Evolutionary conservation across 306 rosid genomes (phyloP), one percentile per base, ranked within the genome.

Genomic region (Astragalus glycyphyllos): DNA sequence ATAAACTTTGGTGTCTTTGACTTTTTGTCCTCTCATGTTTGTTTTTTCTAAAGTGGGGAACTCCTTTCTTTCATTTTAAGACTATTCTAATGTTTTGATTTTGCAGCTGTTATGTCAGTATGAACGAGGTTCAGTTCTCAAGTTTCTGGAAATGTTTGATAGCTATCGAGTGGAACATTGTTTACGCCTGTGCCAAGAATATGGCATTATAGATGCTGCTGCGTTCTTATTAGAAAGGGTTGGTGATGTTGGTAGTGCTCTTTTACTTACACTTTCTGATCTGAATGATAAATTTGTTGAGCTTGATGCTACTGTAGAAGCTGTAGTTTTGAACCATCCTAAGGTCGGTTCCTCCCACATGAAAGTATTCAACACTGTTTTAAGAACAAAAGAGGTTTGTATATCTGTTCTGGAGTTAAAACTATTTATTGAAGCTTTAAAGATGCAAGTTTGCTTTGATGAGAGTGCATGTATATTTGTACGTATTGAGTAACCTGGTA

Each of bases 181-280:
- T 87, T 87, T 91, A 70, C 92, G 81, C 40, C 86, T 94, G 31
- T 94, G 99, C 77, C 96, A 91, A 78, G 84, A 89, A 71, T 87
- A 94, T 77, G 92, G 84, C 71, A 88, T 94, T 65, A 41, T 83
- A 49, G 97, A 94, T 83, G 99, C 99, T 80, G 88, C 99, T 15
- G 88, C 99, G 9, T 94, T 84, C 83, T 87, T 94, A 75, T 78
- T 91, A 76, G 96, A 94, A 85, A 87, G 97, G 83, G 97, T 94
- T 73, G 97, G 96, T 73, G 92, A 91, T 82, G 96, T 91, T 70
- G 95, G 97, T 47, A 86, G 83, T 83, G 99, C 99, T 62, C 99
- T 94, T 73, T 71, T 77, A 71, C 92, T 91, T 70, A 82, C 95
- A 32, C 96, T 94, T 79, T 89, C 97, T 58, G 78, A 89, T 82